Percentiles rank a stretch among this genome's conserved stretches.
These are phyloP conservation scores for Capsicum chinense DNA, from an alignment of 257 asterid genomes.

Conservation along the genomic window DNA sequence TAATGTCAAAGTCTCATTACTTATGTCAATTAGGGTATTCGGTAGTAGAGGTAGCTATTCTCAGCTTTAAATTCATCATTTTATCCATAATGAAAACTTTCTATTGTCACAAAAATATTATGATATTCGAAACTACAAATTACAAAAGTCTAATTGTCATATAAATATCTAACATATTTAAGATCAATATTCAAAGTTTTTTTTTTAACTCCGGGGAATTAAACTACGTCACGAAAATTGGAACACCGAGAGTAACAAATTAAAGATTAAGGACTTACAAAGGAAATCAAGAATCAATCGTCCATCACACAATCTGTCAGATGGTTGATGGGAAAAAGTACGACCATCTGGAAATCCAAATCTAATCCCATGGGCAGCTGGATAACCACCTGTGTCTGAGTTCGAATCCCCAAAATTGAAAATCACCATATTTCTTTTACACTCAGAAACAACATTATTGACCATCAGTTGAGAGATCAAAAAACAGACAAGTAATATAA, in stretches of 20 bases:
- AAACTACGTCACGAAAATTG: neutral
- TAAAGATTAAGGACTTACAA: slow-evolving; percentile 35
- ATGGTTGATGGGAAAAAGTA: slow-evolving; percentile 35
- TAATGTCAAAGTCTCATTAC: neutral
- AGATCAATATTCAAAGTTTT: too few relatives aligned
- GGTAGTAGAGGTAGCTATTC: neutral
- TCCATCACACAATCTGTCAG: slow-evolving; percentile 44
- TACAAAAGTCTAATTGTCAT: neutral
- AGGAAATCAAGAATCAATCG: slow-evolving; percentile 42
- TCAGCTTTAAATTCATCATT: neutral
- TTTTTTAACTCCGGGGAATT: neutral
- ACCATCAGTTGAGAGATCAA: neutral
- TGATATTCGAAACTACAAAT: neutral
- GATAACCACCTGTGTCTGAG: slow-evolving; percentile 56
- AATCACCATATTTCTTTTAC: slow-evolving; percentile 40
- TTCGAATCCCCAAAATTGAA: slow-evolving; percentile 66
- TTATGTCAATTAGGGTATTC: neutral
- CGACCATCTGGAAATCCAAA: slow-evolving; percentile 49
- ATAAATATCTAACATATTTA: neutral
- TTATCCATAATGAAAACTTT: neutral
- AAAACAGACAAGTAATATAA: slow-evolving; percentile 10
- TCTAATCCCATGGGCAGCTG: slow-evolving; percentile 45
- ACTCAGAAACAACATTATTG: slow-evolving; percentile 37
- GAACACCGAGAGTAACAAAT: neutral
- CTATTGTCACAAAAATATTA: neutral